Conservation (phyloP, 2,329 filamentous ascomycete species). For the Diaporthe humulicola region DNA sequence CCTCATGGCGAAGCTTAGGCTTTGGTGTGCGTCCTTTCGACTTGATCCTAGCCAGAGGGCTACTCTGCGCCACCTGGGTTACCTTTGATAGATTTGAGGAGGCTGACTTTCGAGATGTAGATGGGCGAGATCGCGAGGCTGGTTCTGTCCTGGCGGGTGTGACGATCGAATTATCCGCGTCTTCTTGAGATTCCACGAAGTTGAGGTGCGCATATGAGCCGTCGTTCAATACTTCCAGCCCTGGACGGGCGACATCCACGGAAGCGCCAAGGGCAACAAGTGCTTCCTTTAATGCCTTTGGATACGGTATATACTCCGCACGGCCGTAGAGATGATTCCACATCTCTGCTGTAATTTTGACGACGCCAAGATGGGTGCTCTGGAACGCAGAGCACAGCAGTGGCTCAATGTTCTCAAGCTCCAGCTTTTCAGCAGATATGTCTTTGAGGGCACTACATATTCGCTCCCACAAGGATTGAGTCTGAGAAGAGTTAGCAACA, state of each 20-base stretch:
- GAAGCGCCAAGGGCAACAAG: slow-evolving; percentile 72
- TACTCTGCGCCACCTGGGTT: slow-evolving; percentile 47
- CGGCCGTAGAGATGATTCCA: slow-evolving; percentile 82
- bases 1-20: slow-evolving; percentile 77
- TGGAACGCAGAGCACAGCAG: slow-evolving; percentile 69
- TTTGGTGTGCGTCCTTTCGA: slow-evolving; percentile 53
- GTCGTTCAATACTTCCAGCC: slow-evolving; percentile 54
- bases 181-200: slow-evolving; percentile 65
- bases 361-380: slow-evolving; percentile 69
- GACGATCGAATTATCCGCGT: slow-evolving; percentile 50
- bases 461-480: slow-evolving; percentile 63
- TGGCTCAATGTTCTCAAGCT: slow-evolving; percentile 67
- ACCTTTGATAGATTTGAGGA: slow-evolving; percentile 52
- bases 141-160: slow-evolving; percentile 46
- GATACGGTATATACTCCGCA: slow-evolving; percentile 72
- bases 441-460: slow-evolving; percentile 56
- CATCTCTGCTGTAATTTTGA: slow-evolving; percentile 60
- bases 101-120: slow-evolving; percentile 43
- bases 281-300: slow-evolving; percentile 71
- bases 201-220: slow-evolving; percentile 55
- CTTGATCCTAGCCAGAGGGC: slow-evolving; percentile 46
- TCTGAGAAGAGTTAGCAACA: slow-evolving; percentile 54
- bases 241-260: slow-evolving; percentile 61
- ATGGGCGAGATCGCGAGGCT: slow-evolving; percentile 44
- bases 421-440: slow-evolving; percentile 54